phyloP scores from a whole-genome alignment of 2,329 filamentous ascomycete species.

The Xylaria digitata region DNA sequence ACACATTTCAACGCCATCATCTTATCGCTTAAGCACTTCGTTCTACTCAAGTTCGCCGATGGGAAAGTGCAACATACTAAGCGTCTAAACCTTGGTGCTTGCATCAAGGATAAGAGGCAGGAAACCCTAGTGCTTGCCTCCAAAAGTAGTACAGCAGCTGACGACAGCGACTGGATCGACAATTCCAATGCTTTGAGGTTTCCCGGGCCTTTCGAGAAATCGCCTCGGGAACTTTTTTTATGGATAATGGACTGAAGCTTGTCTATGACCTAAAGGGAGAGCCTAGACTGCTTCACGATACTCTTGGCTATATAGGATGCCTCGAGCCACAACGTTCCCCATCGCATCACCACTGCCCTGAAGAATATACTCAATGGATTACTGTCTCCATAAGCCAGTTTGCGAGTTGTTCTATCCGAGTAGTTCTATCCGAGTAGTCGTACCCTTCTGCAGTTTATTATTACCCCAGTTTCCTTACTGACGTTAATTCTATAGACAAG shows the following conservation, averaged over 20 bases:
- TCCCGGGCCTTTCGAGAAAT: conserved; percentile 16
- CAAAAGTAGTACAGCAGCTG: too few relatives aligned
- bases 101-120: background rate
- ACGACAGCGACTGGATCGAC: conserved; percentile 10
- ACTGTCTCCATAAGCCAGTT: too few relatives aligned
- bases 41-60: conserved; percentile 20
- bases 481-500: too few relatives aligned
- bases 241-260: conserved; percentile 11
- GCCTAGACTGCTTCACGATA: background rate
- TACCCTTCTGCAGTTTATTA: too few relatives aligned
- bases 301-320: background rate
- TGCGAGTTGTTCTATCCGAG: too few relatives aligned
- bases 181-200: conserved; percentile 5
- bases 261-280: conserved; percentile 6
- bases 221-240: conserved; percentile 13
- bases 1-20: conserved; percentile 22
- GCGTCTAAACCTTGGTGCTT: conserved; percentile 6
- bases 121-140: background rate
- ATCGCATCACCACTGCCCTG: too few relatives aligned
- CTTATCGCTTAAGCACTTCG: conserved; percentile 25
- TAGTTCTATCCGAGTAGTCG: too few relatives aligned
- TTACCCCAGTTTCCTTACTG: too few relatives aligned
- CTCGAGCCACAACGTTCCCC: background rate
- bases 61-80: conserved; percentile 27
- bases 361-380: conserved; percentile 10